A percentile compares a stretch with the other conserved stretches of the same genome.
These are phyloP conservation scores for Aspergillus puulaauensis DNA, from an alignment of 2,329 filamentous ascomycete genomes.

Conservation along the genomic window DNA sequence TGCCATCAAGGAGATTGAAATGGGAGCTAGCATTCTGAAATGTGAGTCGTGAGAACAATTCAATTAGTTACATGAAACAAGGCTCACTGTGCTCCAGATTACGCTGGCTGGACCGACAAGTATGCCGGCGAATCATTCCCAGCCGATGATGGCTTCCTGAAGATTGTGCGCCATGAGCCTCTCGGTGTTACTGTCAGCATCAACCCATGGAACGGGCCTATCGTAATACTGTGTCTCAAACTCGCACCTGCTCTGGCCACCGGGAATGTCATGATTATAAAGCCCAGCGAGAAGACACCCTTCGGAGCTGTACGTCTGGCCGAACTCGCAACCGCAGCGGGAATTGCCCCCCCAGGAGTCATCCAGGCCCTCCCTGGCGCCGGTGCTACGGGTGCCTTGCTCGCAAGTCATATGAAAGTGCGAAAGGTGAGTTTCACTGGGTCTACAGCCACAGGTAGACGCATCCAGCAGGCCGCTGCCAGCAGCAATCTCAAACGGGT, in stretches of 20 bases:
- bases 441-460: slow-evolving; percentile 26
- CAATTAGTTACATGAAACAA: too few species aligned
- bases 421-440: slow-evolving; percentile 38
- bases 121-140: slow-evolving; percentile 17
- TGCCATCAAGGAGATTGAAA: slow-evolving; percentile 20
- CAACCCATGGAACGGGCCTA: slow-evolving; percentile 17
- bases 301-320: slow-evolving; percentile 50
- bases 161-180: slow-evolving; percentile 18
- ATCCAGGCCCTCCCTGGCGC: slow-evolving; percentile 62
- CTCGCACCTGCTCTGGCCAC: slow-evolving; percentile 45
- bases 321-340: slow-evolving; percentile 45
- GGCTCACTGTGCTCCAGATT: too few species aligned
- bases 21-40: too few species aligned
- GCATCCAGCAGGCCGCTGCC: slow-evolving; percentile 29
- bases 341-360: slow-evolving; percentile 54
- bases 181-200: slow-evolving; percentile 19
- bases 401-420: slow-evolving; percentile 30
- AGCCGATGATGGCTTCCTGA: slow-evolving; percentile 17
- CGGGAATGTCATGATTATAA: slow-evolving; percentile 68
- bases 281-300: slow-evolving; percentile 63
- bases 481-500: slow-evolving; percentile 35
- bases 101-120: slow-evolving; percentile 17
- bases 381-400: slow-evolving; percentile 52
- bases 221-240: slow-evolving; percentile 2
- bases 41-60: too few species aligned